Evolutionary conservation across 2,329 filamentous ascomycete genomes (phyloP).

Genomic region (Laburnicola sp.): DNA sequence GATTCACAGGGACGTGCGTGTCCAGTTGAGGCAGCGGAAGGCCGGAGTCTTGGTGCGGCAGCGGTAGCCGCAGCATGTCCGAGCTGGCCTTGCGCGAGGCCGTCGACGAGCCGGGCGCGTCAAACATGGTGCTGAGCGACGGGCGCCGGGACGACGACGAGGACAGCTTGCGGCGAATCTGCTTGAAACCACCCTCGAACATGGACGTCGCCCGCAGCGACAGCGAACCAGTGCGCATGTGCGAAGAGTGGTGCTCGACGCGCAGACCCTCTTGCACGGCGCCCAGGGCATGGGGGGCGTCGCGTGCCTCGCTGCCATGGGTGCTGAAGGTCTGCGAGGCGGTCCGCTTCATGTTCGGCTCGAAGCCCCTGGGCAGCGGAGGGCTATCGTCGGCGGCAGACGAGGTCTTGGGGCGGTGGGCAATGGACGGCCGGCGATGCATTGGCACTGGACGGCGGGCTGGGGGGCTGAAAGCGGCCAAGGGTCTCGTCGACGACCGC

Average conservation of each 20-base stretch:
- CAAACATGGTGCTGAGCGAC: slow-evolving; percentile 34
- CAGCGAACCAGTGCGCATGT: slow-evolving; percentile 26
- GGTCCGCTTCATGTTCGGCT: slow-evolving; percentile 42
- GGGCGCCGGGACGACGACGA: slow-evolving; percentile 38
- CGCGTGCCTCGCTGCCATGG: slow-evolving; percentile 27
- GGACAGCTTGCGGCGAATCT: slow-evolving; percentile 40
- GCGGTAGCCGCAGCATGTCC: slow-evolving; percentile 28
- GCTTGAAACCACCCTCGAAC: slow-evolving; percentile 36
- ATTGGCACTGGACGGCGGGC: slow-evolving; percentile 29
- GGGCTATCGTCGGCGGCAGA: slow-evolving; percentile 50
- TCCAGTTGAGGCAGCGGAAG: slow-evolving; percentile 16
- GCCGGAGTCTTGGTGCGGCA: slow-evolving; percentile 42
- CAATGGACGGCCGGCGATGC: slow-evolving; percentile 41
- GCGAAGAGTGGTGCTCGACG: slow-evolving; percentile 15
- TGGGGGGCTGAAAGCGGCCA: background rate
- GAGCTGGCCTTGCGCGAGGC: slow-evolving; percentile 22
- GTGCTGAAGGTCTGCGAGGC: slow-evolving; percentile 44
- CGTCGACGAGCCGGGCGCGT: slow-evolving; percentile 20
- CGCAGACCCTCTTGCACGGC: slow-evolving; percentile 35
- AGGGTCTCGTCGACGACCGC: slow-evolving; percentile 1
- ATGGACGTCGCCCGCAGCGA: slow-evolving; percentile 36
- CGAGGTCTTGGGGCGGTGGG: slow-evolving; percentile 45
- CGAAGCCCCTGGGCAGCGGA: slow-evolving; percentile 17
- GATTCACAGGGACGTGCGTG: slow-evolving; percentile 8
- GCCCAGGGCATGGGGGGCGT: slow-evolving; percentile 28